Evolutionary conservation across 2,329 filamentous ascomycete species (phyloP).

Genomic region (Drechslera avenae): DNA sequence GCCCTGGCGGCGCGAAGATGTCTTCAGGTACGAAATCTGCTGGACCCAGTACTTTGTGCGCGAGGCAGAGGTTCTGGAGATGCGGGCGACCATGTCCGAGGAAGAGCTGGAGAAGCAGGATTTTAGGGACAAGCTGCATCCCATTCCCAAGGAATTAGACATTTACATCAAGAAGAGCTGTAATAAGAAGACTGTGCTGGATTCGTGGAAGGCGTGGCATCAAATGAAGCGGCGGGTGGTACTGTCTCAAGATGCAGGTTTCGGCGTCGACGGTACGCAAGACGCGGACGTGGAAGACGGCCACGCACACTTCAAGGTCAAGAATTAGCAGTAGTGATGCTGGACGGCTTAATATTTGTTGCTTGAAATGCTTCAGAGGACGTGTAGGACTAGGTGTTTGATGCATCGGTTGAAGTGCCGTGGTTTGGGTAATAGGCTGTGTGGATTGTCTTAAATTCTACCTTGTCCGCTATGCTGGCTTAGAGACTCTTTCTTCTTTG

Average conservation of each 20-base stretch:
- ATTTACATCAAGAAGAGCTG: neutral
- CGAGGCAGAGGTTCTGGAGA: constrained; percentile 20
- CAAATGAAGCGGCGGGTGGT: constrained; percentile 15
- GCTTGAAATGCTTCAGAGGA: no score
- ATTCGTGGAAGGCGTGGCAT: constrained; percentile 31
- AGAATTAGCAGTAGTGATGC: no score
- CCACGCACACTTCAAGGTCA: no score
- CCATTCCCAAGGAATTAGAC: constrained; percentile 21
- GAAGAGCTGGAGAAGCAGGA: constrained; percentile 17
- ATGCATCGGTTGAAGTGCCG: no score
- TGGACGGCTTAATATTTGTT: no score
- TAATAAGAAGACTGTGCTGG: constrained; percentile 6
- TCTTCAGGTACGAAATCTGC: constrained; percentile 28
- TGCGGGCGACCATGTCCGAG: constrained; percentile 14
- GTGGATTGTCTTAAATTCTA: no score
- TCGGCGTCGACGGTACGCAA: no score
- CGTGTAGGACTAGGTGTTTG: no score
- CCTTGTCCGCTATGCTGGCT: no score
- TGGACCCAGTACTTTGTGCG: constrained; percentile 35
- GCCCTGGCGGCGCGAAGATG: constrained; percentile 29
- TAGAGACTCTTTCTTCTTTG: no score
- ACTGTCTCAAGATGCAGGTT: neutral
- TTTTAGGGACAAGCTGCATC: constrained; percentile 8
- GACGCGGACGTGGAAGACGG: no score
- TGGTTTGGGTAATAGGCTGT: no score